Conservation (phyloP, 208 protist species). For the Trypanosoma mega region DNA sequence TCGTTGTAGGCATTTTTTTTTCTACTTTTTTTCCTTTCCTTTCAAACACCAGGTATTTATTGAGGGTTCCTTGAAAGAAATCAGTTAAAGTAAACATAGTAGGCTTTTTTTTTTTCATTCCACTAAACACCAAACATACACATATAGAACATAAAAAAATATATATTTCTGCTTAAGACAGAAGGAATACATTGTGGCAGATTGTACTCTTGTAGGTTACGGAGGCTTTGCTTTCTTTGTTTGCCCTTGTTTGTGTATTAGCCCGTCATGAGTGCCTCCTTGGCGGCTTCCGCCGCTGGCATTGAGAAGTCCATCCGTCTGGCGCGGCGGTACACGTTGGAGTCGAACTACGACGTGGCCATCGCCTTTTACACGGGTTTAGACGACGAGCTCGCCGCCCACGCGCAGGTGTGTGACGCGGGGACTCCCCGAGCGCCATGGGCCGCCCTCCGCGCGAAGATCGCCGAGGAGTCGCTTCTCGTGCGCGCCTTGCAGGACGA, state of each 20-base stretch:
- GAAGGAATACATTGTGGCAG: too few relatives aligned
- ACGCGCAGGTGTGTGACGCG: slow-evolving; percentile 28
- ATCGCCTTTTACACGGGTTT: slow-evolving; percentile 52
- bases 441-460: slow-evolving; percentile 33
- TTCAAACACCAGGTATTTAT: slow-evolving; percentile 17
- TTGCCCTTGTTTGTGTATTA: too few relatives aligned
- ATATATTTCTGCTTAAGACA: too few relatives aligned
- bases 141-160: too few relatives aligned
- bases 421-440: slow-evolving; percentile 32
- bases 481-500: slow-evolving; percentile 43
- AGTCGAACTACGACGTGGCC: slow-evolving; percentile 69
- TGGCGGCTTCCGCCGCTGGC: background rate
- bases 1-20: background rate
- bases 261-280: too few relatives aligned
- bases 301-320: slow-evolving; percentile 46
- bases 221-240: too few relatives aligned
- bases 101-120: too few relatives aligned
- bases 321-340: slow-evolving; percentile 62
- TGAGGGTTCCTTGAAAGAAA: slow-evolving; percentile 1
- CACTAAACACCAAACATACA: too few relatives aligned
- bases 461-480: slow-evolving; percentile 39
- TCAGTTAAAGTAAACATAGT: too few relatives aligned
- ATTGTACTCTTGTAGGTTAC: too few relatives aligned
- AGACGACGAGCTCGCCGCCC: slow-evolving; percentile 37
- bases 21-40: slow-evolving; percentile 3